Evolutionary conservation across 352 stramenopile genomes (phyloP), one percentile per base, ranked within the genome.

Genomic region (Globisporangium abappressorium): DNA sequence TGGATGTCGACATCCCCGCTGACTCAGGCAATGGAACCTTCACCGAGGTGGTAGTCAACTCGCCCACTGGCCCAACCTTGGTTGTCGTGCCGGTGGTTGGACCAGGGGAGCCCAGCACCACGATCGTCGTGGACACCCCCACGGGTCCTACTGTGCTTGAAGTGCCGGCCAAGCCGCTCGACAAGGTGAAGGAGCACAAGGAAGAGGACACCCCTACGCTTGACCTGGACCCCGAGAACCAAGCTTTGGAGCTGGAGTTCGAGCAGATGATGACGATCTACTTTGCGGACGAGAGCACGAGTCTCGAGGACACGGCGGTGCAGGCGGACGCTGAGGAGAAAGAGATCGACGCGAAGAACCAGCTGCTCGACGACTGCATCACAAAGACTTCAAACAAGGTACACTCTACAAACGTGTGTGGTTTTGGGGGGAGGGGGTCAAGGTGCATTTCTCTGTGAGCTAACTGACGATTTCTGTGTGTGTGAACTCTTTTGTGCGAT

Each of bases 301-400:
- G 63, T 28, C 28, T 85, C 53, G 75, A 28, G 56, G 76, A 0
- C 26, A 30, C 65, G 36, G 62, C 68, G 1, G 66, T 38, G 0
- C 60, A 76, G 18, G 77, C 79, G 8, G 62, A 80, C 14, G 54
- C 54, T 0, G 70, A 79, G 47, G 74, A 65, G 18, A 41, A 72
- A 6, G 65, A 66, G 5, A 41, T 80, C 12, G 33, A 66, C 0
- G 34, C 60, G 4, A 71, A 75, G 41, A 66, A 77, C 11, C 59
- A 79, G 61, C 5, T 30, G 8, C 60, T 88, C 12, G 65, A 84
- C 28, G 75, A 84, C 47, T 87, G 79, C 56, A 84, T 87, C 60
- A 34, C 76, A 22, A 59, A 74, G 59, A 77, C 77, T 1, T 63
- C 77, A 1, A 84, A 84, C 66, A 83, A 83, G 77, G 79, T 84